These are phyloP conservation scores for Penicillium paneum DNA, from an alignment of 2,329 filamentous ascomycete species.

Conservation along the genomic window DNA sequence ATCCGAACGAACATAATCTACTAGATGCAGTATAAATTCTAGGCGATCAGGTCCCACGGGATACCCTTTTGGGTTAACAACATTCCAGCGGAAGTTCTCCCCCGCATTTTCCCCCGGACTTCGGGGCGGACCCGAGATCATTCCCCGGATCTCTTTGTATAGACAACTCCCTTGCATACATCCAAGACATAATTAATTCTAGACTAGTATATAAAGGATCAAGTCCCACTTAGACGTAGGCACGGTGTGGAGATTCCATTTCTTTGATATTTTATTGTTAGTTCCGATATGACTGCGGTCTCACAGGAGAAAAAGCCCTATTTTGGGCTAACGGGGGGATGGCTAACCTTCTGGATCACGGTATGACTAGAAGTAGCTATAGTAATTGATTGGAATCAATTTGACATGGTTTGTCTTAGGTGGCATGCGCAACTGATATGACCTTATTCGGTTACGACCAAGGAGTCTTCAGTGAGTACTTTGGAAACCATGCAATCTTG, in stretches of 20 bases:
- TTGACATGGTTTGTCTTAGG: not conserved
- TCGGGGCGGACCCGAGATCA: not conserved
- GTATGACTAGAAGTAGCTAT: not conserved
- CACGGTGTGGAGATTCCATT: not conserved
- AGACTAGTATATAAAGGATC: not conserved
- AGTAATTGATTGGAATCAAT: not conserved
- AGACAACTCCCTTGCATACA: not conserved
- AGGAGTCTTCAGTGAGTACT: constrained; percentile 51
- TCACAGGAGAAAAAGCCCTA: not conserved
- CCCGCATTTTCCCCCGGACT: constrained; percentile 3
- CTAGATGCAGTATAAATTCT: not conserved
- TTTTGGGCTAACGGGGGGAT: constrained; percentile 3
- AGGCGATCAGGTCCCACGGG: not conserved
- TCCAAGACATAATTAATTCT: not conserved
- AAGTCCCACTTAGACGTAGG: not conserved
- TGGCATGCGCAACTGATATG: constrained; percentile 39
- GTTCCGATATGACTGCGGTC: not conserved
- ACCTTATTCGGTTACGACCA: constrained; percentile 49
- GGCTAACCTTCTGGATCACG: constrained; percentile 7
- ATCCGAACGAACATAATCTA: not conserved
- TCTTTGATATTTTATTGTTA: not conserved
- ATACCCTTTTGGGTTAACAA: not conserved
- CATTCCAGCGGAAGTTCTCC: not conserved
- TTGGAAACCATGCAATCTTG: not conserved
- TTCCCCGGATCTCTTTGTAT: not conserved